Conservation (phyloP, 345 rosid genomes). For the Euphorbia pulcherrima region DNA sequence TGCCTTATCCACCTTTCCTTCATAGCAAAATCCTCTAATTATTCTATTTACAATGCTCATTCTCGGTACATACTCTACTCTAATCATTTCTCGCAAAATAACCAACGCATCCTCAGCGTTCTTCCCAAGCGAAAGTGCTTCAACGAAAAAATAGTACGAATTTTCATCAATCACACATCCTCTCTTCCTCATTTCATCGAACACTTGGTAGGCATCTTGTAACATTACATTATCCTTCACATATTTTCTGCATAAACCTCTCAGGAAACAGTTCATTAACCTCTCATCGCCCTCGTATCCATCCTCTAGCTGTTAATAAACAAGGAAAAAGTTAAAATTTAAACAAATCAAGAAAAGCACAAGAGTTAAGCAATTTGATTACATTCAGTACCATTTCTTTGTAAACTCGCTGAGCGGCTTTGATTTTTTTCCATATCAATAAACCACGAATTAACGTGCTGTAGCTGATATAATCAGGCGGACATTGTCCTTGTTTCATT, state of each 20-base stretch:
- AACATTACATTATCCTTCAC: slow-evolving; percentile 32
- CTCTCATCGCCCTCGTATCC: slow-evolving; percentile 43
- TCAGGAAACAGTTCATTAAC: slow-evolving; percentile 39
- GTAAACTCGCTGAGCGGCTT: slow-evolving; percentile 34
- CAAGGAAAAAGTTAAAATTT: too few species aligned
- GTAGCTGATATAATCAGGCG: slow-evolving; percentile 48
- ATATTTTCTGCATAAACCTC: slow-evolving; percentile 40
- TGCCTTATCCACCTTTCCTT: slow-evolving; percentile 43
- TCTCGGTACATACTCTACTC: slow-evolving; percentile 35
- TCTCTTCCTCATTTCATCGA: slow-evolving; percentile 35
- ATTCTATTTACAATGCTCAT: slow-evolving; percentile 34
- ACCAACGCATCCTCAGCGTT: slow-evolving; percentile 37
- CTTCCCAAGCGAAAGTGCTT: slow-evolving; percentile 33
- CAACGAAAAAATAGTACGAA: slow-evolving; percentile 32
- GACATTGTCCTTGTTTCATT: slow-evolving; percentile 49
- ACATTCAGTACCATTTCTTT: slow-evolving; percentile 55
- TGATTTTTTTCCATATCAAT: slow-evolving; percentile 44
- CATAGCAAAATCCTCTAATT: slow-evolving; percentile 38
- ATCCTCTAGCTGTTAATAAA: too few species aligned
- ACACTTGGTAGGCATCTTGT: slow-evolving; percentile 41
- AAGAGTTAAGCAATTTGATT: too few species aligned
- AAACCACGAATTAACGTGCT: slow-evolving; percentile 50
- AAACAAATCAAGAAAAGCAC: too few species aligned
- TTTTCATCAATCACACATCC: slow-evolving; percentile 16
- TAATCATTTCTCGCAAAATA: slow-evolving; percentile 29